Evolutionary conservation across 1,284 basidiomycete genomes (phyloP).

Genomic region (Irpex rosettiformis): DNA sequence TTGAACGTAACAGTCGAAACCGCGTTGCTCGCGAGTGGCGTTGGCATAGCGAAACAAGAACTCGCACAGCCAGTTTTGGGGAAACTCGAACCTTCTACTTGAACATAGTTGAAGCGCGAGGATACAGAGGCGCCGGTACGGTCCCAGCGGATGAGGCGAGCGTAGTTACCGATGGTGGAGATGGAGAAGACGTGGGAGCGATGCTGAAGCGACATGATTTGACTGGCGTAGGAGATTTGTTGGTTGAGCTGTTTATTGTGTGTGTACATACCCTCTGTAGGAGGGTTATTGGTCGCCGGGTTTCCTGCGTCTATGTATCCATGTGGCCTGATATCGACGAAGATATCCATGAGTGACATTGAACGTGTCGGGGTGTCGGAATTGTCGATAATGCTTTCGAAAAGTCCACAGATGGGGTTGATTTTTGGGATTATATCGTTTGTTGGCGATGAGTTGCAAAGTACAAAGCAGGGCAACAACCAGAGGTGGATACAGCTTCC

Average conservation of each 20-base stretch:
- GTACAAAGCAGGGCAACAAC: background rate
- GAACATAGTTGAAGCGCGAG: conserved; percentile 18
- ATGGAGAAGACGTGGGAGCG: conserved; percentile 8
- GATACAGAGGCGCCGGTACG: conserved; percentile 18
- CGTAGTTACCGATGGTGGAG: conserved; percentile 12
- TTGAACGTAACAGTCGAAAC: conserved; percentile 6
- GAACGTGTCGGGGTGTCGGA: background rate
- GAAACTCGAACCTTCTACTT: background rate
- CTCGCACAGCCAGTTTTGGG: background rate
- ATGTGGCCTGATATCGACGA: background rate
- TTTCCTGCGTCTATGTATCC: background rate
- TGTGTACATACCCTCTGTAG: too few relatives aligned
- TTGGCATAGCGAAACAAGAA: conserved; percentile 7
- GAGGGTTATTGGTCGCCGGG: background rate
- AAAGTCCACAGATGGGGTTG: background rate
- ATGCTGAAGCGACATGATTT: conserved; percentile 5
- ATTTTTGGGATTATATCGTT: background rate
- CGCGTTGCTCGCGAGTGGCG: conserved; percentile 4
- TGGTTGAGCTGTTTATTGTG: too few relatives aligned
- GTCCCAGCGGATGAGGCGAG: conserved; percentile 25
- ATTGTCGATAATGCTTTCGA: background rate
- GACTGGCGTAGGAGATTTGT: background rate
- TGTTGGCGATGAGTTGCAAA: background rate
- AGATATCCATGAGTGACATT: background rate
- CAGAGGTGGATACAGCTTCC: background rate